phyloP scores from a whole-genome alignment of 2,329 filamentous ascomycete species.

The Aspergillus neotritici region DNA sequence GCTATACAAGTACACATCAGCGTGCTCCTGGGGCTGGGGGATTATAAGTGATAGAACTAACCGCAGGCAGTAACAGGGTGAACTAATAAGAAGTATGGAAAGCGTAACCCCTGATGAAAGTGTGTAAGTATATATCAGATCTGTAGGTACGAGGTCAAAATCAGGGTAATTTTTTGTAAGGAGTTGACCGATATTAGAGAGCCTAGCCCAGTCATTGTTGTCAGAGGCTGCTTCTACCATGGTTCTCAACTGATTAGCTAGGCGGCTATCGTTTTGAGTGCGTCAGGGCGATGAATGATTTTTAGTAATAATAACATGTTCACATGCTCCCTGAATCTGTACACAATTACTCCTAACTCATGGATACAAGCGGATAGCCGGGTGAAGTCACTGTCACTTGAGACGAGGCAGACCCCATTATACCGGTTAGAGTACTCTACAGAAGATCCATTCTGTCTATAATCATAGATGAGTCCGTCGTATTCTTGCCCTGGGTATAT shows the following conservation, averaged over 20 bases:
- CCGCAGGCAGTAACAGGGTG: no score
- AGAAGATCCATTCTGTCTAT: constrained; percentile 34
- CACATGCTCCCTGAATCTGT: constrained; percentile 28
- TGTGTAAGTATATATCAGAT: no score
- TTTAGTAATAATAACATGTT: not conserved
- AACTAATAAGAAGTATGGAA: no score
- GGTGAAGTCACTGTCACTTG: constrained; percentile 35
- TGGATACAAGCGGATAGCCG: constrained; percentile 31
- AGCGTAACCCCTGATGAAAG: no score
- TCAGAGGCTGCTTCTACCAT: constrained; percentile 7
- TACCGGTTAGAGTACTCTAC: constrained; percentile 30
- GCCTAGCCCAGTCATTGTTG: constrained; percentile 10
- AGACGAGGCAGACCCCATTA: constrained; percentile 30
- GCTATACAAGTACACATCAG: no score
- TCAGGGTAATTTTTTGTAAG: constrained; percentile 10
- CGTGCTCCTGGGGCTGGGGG: no score
- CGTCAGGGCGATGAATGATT: not conserved
- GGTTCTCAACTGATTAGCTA: constrained; percentile 5
- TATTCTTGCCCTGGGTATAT: constrained; percentile 11
- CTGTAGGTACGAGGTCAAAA: no score
- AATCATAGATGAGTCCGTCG: constrained; percentile 24
- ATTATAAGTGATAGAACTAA: no score
- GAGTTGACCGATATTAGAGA: constrained; percentile 5
- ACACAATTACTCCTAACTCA: constrained; percentile 30
- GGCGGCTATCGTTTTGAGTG: not conserved